Evolutionary conservation across 352 stramenopile genomes (phyloP), one percentile per base, ranked within the genome.

Genomic region (Thalassiosira hispida): DNA sequence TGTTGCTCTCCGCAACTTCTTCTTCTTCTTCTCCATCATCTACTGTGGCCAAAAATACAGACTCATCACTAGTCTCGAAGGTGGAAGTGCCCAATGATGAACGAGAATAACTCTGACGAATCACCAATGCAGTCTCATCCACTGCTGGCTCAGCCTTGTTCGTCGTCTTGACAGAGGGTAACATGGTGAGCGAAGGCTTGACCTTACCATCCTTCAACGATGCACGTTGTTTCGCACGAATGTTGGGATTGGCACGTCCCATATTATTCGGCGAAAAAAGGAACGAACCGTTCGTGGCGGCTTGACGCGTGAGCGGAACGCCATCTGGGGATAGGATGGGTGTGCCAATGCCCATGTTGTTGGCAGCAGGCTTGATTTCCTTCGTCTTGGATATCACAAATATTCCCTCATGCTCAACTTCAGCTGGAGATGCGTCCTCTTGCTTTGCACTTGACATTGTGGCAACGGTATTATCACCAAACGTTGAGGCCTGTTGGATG

Each of bases 241-340:
- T 76, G 9, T 11, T 64, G 25, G 76, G 68, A 42, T 60, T 63
- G 16, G 76, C 76, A 31, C 76, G 68, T 63, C 76, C 76, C 76
- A 84, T 84, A 33, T 84, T 84, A 56, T 79, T 46, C 27, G 70
- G 67, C 2, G 68, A 79, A 33, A 84, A 84, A n/a, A 84, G 67
- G 44, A 79, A 84, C 1, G 68, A 79, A 22, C 68, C 76, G 60
- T 84, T 84, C 23, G 44, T 59, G 1, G 46, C 62, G 12, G 76
- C 76, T 52, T 84, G 69, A 18, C 38, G 47, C 5, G 69, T 76
- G 14, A 79, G 62, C 6, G 76, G 53, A 46, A 46, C 63, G 64
- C 63, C 31, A 25, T 73, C 59, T 1, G 76, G 76, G 4, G 76
- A 73, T 14, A 77, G 27, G 16, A 68, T 64, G 18, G 63, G 57